Evolutionary conservation across 1,284 basidiomycete species (phyloP).

Genomic region (Gomphus sp.): DNA sequence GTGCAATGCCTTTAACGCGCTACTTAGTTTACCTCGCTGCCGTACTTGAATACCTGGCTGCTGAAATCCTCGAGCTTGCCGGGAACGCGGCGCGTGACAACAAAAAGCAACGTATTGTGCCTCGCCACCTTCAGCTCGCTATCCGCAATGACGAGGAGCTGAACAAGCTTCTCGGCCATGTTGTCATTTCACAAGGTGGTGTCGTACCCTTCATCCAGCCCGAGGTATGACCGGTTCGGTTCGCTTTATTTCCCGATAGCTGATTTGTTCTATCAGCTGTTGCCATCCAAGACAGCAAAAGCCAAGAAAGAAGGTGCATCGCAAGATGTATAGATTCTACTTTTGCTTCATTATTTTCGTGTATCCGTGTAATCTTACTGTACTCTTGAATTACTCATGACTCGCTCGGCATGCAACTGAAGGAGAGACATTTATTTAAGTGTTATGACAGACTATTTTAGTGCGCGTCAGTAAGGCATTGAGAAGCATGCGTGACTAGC

Average conservation of each 20-base stretch:
- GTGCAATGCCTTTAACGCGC: neutral
- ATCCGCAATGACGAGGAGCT: conserved; percentile 85
- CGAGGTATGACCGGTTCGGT: conserved; percentile 21
- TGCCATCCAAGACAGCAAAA: conserved; percentile 57
- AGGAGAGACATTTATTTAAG: too few species aligned
- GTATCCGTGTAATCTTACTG: conserved; percentile 8
- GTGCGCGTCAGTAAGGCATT: too few species aligned
- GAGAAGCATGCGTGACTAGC: too few species aligned
- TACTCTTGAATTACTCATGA: neutral
- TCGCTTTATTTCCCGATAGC: neutral
- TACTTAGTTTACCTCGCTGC: conserved; percentile 63
- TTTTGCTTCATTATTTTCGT: conserved; percentile 22
- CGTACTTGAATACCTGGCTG: conserved; percentile 62
- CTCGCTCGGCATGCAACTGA: neutral
- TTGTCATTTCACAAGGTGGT: conserved; percentile 88
- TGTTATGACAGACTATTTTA: too few species aligned
- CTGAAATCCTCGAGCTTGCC: conserved; percentile 70
- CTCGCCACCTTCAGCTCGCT: conserved; percentile 83
- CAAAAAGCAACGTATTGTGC: conserved; percentile 87
- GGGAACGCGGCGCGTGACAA: conserved; percentile 62
- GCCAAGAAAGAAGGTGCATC: conserved; percentile 38
- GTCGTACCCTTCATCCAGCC: conserved; percentile 66
- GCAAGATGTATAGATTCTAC: conserved; percentile 27
- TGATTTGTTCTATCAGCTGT: conserved; percentile 30
- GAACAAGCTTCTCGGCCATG: conserved; percentile 72